A percentile compares a stretch with the other conserved stretches of the same genome.
phyloP scores from a whole-genome alignment of 23 red algal genomes.

The Gracilaria domingensis region DNA sequence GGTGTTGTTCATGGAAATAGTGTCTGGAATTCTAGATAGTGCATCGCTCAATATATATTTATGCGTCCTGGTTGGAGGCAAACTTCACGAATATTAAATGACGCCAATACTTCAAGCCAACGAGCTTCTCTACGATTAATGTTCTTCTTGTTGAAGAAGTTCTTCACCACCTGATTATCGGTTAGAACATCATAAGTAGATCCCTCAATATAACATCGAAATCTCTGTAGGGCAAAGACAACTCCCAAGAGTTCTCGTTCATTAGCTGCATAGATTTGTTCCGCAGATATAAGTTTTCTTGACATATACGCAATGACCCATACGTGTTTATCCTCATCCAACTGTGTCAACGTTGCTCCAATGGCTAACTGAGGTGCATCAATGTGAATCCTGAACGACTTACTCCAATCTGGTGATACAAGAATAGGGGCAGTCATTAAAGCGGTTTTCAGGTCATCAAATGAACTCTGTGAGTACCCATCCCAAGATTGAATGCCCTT shows the following conservation, averaged over 20 bases:
- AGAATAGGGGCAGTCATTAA: slow-evolving; percentile 22
- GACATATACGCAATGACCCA: too few relatives aligned
- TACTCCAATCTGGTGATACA: slow-evolving; percentile 18
- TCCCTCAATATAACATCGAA: slow-evolving; percentile 39
- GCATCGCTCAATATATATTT: slow-evolving; percentile 20
- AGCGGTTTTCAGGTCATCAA: not conserved
- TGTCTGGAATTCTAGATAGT: slow-evolving; percentile 25
- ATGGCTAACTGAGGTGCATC: slow-evolving; percentile 24
- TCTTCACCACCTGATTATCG: slow-evolving; percentile 11
- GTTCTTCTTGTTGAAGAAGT: slow-evolving; percentile 20
- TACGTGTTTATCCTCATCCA: too few relatives aligned
- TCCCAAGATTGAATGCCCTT: too few relatives aligned
- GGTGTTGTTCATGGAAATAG: not conserved
- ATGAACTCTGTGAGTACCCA: too few relatives aligned
- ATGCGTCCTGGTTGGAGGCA: not conserved
- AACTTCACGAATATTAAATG: slow-evolving; percentile 33
- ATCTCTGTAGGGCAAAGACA: slow-evolving; percentile 23
- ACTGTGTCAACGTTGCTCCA: too few relatives aligned
- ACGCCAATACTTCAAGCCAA: not conserved
- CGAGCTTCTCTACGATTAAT: slow-evolving; percentile 8
- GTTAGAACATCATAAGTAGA: slow-evolving; percentile 39
- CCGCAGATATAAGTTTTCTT: too few relatives aligned
- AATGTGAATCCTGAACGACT: slow-evolving; percentile 19
- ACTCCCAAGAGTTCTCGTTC: not conserved
- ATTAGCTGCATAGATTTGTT: too few relatives aligned